phyloP scores from a whole-genome alignment of 345 rosid species.

The Aurinia saxatilis region DNA sequence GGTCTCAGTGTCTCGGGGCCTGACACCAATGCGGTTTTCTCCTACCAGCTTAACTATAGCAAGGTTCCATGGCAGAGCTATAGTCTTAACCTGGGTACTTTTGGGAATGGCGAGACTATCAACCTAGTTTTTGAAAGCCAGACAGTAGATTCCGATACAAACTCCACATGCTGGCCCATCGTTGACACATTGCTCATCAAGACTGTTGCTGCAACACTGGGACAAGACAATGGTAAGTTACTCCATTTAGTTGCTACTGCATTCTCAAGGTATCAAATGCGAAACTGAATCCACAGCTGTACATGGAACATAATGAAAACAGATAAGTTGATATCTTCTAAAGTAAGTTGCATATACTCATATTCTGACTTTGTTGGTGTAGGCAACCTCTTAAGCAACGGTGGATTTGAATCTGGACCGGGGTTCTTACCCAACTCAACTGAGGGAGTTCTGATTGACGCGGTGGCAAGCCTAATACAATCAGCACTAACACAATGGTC shows the following conservation, averaged over 20 bases:
- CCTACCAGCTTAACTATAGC: conserved; percentile 30
- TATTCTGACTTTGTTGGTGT: conserved; percentile 1
- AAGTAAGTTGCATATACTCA: neutral
- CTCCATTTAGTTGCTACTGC: neutral
- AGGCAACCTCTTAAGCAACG: conserved; percentile 44
- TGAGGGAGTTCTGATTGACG: conserved; percentile 40
- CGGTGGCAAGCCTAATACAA: conserved; percentile 36
- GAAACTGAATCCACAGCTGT: neutral
- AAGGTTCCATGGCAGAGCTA: conserved; percentile 42
- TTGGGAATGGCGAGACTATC: conserved; percentile 33
- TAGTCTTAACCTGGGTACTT: conserved; percentile 43
- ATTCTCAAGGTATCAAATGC: too few relatives aligned
- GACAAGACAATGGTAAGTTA: conserved; percentile 30
- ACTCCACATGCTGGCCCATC: conserved; percentile 53
- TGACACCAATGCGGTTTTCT: conserved; percentile 32
- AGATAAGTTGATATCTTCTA: neutral
- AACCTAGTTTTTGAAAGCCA: conserved; percentile 40
- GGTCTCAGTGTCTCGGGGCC: conserved; percentile 38
- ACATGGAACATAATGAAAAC: neutral
- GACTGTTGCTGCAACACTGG: conserved; percentile 21
- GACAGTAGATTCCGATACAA: conserved; percentile 28
- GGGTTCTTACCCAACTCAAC: conserved; percentile 41
- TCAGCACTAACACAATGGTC: conserved; percentile 47
- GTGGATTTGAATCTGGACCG: conserved; percentile 61
- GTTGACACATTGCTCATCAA: conserved; percentile 41